phyloP scores from a whole-genome alignment of 257 asterid genomes.

The Schizonepeta tenuifolia region DNA sequence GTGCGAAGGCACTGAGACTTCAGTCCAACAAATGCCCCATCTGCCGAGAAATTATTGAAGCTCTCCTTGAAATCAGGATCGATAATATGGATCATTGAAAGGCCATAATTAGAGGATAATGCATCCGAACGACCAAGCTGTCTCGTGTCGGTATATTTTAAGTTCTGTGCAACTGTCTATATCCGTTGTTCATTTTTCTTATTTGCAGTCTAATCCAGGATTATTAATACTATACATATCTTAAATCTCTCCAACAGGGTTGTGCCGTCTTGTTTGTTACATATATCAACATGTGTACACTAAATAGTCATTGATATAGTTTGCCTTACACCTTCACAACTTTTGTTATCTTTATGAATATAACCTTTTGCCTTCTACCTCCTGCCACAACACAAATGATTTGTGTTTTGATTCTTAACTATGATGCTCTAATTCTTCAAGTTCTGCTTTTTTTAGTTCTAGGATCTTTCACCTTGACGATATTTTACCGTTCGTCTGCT shows the following conservation, averaged over 20 bases:
- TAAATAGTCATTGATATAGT: slow-evolving; percentile 39
- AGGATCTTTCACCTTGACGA: not conserved
- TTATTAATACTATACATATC: slow-evolving; percentile 26
- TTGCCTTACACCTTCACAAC: slow-evolving; percentile 41
- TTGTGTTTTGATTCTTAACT: not conserved
- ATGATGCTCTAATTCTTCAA: not conserved
- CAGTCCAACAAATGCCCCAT: slow-evolving; percentile 78
- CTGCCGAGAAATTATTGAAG: slow-evolving; percentile 64
- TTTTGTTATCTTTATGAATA: slow-evolving; percentile 35
- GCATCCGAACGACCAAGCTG: slow-evolving; percentile 15
- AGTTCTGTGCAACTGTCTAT: slow-evolving; percentile 44
- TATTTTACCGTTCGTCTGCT: not conserved
- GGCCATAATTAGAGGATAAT: slow-evolving; percentile 25
- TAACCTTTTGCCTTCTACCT: not conserved
- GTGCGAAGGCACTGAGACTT: slow-evolving; percentile 64
- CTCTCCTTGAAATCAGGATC: slow-evolving; percentile 60
- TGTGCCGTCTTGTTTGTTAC: slow-evolving; percentile 22
- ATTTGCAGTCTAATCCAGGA: slow-evolving; percentile 35
- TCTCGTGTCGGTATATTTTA: slow-evolving; percentile 32
- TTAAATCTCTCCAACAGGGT: slow-evolving; percentile 33
- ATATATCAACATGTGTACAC: slow-evolving; percentile 40
- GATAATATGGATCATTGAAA: slow-evolving; percentile 41
- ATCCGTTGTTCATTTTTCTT: slow-evolving; percentile 29
- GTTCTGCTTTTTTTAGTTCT: not conserved
- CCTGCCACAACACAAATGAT: not conserved